Evolutionary conservation across 257 asterid genomes (phyloP).

Genomic region (Capsicum rhomboideum): DNA sequence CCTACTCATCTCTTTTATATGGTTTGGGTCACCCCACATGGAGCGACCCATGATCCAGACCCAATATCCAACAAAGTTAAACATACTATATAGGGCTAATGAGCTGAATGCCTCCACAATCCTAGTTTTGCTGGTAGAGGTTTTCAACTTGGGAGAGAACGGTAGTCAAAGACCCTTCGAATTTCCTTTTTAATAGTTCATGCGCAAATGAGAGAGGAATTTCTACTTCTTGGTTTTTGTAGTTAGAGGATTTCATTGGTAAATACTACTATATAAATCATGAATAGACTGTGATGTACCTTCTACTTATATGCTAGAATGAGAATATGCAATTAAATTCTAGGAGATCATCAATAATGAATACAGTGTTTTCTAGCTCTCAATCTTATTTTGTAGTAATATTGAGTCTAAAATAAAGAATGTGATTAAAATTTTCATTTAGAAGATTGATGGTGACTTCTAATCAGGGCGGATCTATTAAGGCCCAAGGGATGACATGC

Average conservation of each 20-base stretch:
- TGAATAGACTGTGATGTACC: not conserved
- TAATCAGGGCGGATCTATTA: not conserved
- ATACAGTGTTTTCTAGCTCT: not conserved
- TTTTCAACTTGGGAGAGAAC: not conserved
- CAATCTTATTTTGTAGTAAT: not conserved
- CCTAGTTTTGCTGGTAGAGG: not conserved
- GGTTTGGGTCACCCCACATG: too few species aligned
- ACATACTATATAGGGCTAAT: too few species aligned
- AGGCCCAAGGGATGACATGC: not conserved
- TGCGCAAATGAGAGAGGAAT: not conserved
- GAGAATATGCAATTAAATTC: not conserved
- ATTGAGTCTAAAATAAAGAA: not conserved
- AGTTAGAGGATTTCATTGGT: not conserved
- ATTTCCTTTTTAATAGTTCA: not conserved
- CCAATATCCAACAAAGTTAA: too few species aligned
- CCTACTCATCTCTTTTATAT: too few species aligned
- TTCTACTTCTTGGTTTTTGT: not conserved
- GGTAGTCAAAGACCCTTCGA: not conserved
- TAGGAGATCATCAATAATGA: not conserved
- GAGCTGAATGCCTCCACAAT: not conserved
- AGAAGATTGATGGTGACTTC: not conserved
- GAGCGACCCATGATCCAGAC: too few species aligned
- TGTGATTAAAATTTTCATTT: not conserved
- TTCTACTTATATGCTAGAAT: not conserved
- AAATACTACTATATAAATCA: not conserved